Conservation (phyloP, 495 filamentous ascomycete species). For the Saxispiralis lemnorum region DNA sequence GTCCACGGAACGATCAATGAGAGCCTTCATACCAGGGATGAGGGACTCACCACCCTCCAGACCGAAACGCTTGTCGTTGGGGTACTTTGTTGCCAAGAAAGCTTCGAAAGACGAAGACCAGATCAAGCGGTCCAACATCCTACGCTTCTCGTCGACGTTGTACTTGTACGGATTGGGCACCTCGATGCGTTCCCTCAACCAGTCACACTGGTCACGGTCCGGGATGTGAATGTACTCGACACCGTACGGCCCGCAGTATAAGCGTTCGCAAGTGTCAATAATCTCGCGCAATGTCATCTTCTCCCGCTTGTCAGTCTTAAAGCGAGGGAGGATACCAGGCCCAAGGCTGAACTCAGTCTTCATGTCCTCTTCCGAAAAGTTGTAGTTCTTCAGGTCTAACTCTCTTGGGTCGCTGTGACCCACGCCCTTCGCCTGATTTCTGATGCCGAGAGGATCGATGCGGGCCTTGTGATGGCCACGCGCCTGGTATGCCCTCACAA, state of each 20-base stretch:
- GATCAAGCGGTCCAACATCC: slow-evolving; percentile 91
- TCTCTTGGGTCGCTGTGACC: slow-evolving; percentile 81
- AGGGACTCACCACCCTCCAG: slow-evolving; percentile 91
- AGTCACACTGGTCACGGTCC: slow-evolving; percentile 93
- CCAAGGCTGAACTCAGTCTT: slow-evolving; percentile 83
- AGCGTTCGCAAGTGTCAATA: slow-evolving; percentile 74
- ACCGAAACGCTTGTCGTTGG: slow-evolving; percentile 98
- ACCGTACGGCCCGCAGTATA: slow-evolving; percentile 93
- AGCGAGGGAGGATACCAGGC: slow-evolving; percentile 87
- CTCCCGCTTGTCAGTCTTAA: slow-evolving; percentile 66
- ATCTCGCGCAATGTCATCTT: slow-evolving; percentile 97
- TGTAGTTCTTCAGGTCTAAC: slow-evolving; percentile 78
- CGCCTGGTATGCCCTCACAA: slow-evolving; percentile 93
- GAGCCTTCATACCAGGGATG: slow-evolving; percentile 96
- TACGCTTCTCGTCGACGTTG: slow-evolving; percentile 87
- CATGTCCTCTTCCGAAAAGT: slow-evolving; percentile 85
- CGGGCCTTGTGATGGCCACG: slow-evolving; percentile 95
- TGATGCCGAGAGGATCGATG: slow-evolving; percentile 89
- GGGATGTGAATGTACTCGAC: slow-evolving; percentile 98
- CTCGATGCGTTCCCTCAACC: slow-evolving; percentile 87
- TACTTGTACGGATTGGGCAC: slow-evolving; percentile 89
- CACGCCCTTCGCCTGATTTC: slow-evolving; percentile 68
- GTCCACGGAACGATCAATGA: slow-evolving; percentile 95
- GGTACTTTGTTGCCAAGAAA: slow-evolving; percentile 91
- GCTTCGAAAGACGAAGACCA: slow-evolving; percentile 93